Base-by-base conservation (phyloP, 805 yeast species). In the Schwanniomyces polymorphus region DNA sequence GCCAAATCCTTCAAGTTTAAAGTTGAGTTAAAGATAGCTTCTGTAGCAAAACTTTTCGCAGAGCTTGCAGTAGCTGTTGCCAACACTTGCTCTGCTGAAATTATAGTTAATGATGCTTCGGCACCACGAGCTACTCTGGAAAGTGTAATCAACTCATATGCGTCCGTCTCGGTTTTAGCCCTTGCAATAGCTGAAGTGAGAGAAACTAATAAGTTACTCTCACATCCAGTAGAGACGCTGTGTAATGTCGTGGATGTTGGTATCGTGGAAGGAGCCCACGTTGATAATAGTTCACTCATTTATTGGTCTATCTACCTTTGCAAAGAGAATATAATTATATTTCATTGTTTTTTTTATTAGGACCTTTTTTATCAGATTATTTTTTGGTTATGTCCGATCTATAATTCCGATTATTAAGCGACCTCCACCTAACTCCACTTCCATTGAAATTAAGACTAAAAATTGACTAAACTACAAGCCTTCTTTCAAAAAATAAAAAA, bases 11-110 rank as follows among this genome's bases (percentile, higher is more conserved):
- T 46, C 49, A 70, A 62, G 46, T 69, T 68, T 34, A 68, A 54
- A 5, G 72, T 60, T 27, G 66, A 63, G 28, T 65, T 52, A 48
- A 62, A 64, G 27, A 70, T 64, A 10, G 59, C 72, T 45, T 67
- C 56, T 14, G 71, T 64, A 7, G 73, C 74, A 29, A 48, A 26
- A 2, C 69, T 61, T 42, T 53, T 49, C 1, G 59, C 66, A 10
- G 45, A 39, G 11, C 49, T 27, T 27, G 54, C 60, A 2, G 76
- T 70, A n/a, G 75, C 75, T 4, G 75, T 70, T 9, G 75, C 75
- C 35, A 65, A 50, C 1, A 67, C 66, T n/a, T 59, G 38, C 45
- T 68, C 66, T 10, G 74, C 75, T 1, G 60, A 52, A 28, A 70
- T 54, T n/a, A 69, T 58, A 8, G 67, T 59, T 44, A 67, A 52